phyloP scores from a whole-genome alignment of 2,329 filamentous ascomycete genomes.

The Diplodia scrobiculata region DNA sequence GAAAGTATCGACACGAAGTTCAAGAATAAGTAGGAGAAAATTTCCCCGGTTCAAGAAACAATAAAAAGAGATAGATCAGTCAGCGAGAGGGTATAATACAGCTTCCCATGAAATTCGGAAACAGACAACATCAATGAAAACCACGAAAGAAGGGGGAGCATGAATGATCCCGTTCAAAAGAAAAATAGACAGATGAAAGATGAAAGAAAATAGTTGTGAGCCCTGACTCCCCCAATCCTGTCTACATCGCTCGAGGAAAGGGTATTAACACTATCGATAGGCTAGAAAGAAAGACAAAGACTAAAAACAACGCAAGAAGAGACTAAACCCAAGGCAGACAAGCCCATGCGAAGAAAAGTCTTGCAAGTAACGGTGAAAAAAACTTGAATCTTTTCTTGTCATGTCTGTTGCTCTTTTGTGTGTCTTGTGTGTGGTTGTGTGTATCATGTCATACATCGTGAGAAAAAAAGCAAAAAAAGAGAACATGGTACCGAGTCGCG shows the following conservation, averaged over 20 bases:
- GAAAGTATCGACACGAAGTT: background rate
- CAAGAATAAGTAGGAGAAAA: background rate
- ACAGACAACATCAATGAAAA: background rate
- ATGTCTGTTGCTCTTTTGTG: conserved; percentile 19
- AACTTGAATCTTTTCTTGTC: conserved; percentile 13
- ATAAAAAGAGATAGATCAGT: background rate
- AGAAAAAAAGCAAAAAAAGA: background rate
- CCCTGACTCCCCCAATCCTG: background rate
- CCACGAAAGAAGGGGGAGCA: background rate
- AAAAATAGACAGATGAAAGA: background rate
- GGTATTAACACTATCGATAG: background rate
- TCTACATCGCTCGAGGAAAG: background rate
- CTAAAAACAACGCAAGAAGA: conserved; percentile 3
- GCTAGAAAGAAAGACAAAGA: background rate
- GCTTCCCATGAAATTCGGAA: background rate
- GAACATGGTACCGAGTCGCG: background rate
- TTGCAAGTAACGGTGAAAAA: conserved; percentile 1
- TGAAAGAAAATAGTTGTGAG: background rate
- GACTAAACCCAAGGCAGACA: conserved; percentile 2
- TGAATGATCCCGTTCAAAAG: background rate
- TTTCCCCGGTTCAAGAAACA: background rate
- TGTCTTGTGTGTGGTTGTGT: conserved; percentile 11
- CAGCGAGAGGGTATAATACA: background rate
- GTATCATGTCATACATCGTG: conserved; percentile 28
- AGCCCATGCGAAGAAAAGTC: conserved; percentile 6